phyloP scores from a whole-genome alignment of 2,329 filamentous ascomycete species.

The Penicillium concentricum region DNA sequence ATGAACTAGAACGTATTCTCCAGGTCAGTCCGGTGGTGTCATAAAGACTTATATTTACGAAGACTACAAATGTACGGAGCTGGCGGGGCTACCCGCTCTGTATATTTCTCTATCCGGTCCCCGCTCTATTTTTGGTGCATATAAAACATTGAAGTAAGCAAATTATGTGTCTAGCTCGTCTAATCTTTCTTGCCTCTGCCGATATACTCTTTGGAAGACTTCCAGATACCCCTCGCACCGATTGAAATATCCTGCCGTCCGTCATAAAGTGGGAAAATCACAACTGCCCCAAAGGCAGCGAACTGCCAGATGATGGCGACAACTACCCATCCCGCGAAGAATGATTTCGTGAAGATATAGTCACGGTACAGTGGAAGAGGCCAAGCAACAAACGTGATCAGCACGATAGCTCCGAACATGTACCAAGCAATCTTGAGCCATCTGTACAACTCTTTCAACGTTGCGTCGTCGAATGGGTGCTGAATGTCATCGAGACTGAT shows the following conservation, averaged over 20 bases:
- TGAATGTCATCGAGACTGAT: constrained; percentile 41
- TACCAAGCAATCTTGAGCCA: constrained; percentile 45
- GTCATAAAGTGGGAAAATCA: constrained; percentile 51
- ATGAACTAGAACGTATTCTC: too few species aligned
- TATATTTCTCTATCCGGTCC: too few species aligned
- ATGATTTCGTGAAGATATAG: constrained; percentile 50
- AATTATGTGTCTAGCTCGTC: neutral
- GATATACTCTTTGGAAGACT: constrained; percentile 3
- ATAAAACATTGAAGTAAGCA: neutral
- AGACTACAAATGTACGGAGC: too few species aligned
- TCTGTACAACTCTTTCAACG: constrained; percentile 33
- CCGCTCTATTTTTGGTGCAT: neutral
- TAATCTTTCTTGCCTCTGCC: neutral
- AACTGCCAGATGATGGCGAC: constrained; percentile 52
- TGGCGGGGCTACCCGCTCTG: too few species aligned
- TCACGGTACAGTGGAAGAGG: constrained; percentile 51
- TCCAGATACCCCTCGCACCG: constrained; percentile 25
- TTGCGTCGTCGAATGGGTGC: constrained; percentile 45
- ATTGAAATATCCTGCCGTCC: constrained; percentile 44
- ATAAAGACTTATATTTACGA: too few species aligned
- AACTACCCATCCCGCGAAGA: constrained; percentile 48
- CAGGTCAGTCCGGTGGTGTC: too few species aligned
- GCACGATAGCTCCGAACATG: constrained; percentile 44
- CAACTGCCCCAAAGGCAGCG: constrained; percentile 47
- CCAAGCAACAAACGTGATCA: constrained; percentile 51